A percentile compares a stretch with the other conserved stretches of the same genome.
phyloP scores from a whole-genome alignment of 2,329 filamentous ascomycete genomes.

The Alternaria incomplexa region DNA sequence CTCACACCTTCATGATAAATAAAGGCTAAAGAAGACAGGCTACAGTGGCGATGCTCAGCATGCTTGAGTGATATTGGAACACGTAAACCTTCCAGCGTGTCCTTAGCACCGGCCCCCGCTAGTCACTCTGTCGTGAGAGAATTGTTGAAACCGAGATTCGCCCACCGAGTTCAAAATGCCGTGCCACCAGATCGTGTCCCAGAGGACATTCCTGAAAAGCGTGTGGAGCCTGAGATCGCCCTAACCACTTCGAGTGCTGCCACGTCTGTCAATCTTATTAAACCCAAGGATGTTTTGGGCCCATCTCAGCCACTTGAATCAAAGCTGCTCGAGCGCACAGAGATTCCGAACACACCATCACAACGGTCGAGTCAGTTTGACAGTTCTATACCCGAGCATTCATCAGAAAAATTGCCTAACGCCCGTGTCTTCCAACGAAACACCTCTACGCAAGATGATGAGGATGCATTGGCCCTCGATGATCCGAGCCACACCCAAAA shows the following conservation, averaged over 20 bases:
- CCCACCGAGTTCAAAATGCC: background rate
- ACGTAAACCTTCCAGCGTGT: background rate
- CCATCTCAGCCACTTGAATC: background rate
- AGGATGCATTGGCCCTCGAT: background rate
- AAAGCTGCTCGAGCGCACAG: background rate
- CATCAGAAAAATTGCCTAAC: background rate
- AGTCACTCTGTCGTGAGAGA: constrained; percentile 2
- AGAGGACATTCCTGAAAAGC: background rate
- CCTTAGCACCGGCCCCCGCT: background rate
- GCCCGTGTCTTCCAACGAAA: background rate
- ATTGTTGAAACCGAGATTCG: background rate
- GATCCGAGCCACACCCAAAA: background rate
- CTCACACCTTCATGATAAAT: background rate
- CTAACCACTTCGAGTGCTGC: background rate
- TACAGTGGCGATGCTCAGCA: constrained; percentile 16
- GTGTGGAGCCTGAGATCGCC: background rate
- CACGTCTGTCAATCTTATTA: background rate
- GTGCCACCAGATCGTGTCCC: background rate
- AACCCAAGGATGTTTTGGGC: background rate
- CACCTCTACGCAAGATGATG: background rate
- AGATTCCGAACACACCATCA: constrained; percentile 24
- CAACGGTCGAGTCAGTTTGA: constrained; percentile 16
- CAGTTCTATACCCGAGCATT: background rate
- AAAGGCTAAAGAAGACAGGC: constrained; percentile 13
- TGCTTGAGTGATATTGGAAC: constrained; percentile 14